Evolutionary conservation across 2,329 filamentous ascomycete genomes (phyloP).

Genomic region (Septoria linicola): DNA sequence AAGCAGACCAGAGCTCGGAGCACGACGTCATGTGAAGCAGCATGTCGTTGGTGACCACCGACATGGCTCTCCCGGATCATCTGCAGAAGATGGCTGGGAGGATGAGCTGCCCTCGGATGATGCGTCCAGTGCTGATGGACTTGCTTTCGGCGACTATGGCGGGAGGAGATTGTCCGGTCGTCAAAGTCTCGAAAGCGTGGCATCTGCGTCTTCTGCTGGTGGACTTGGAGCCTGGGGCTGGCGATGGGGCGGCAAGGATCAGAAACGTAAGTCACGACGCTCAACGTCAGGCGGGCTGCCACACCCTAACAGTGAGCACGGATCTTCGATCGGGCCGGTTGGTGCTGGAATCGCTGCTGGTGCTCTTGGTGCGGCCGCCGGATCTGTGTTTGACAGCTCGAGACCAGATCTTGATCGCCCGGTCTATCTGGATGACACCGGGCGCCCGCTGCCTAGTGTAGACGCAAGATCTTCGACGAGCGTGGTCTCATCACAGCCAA

Average conservation of each 20-base stretch:
- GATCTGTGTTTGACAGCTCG: conserved; percentile 45
- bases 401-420: conserved; percentile 22
- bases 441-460: conserved; percentile 46
- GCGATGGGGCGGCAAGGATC: conserved; percentile 56
- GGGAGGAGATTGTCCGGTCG: conserved; percentile 38
- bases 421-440: conserved; percentile 26
- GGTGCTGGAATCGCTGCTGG: conserved; percentile 44
- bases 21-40: conserved; percentile 21
- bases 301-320: conserved; percentile 29
- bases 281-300: conserved; percentile 18
- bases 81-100: conserved; percentile 59
- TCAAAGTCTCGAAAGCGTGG: conserved; percentile 54
- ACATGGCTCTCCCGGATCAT: conserved; percentile 33
- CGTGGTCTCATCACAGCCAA: conserved; percentile 48
- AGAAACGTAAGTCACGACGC: conserved; percentile 42
- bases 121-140: conserved; percentile 56
- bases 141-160: conserved; percentile 59
- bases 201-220: conserved; percentile 52
- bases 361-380: conserved; percentile 44
- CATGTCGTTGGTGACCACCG: conserved; percentile 14
- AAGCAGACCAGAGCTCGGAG: conserved; percentile 32
- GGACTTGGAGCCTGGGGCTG: conserved; percentile 56
- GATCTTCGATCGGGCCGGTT: conserved; percentile 36
- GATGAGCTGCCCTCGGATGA: conserved; percentile 53
- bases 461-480: conserved; percentile 29